phyloP scores from a whole-genome alignment of 352 stramenopile species.

The Thraustochytrium sp. region DNA sequence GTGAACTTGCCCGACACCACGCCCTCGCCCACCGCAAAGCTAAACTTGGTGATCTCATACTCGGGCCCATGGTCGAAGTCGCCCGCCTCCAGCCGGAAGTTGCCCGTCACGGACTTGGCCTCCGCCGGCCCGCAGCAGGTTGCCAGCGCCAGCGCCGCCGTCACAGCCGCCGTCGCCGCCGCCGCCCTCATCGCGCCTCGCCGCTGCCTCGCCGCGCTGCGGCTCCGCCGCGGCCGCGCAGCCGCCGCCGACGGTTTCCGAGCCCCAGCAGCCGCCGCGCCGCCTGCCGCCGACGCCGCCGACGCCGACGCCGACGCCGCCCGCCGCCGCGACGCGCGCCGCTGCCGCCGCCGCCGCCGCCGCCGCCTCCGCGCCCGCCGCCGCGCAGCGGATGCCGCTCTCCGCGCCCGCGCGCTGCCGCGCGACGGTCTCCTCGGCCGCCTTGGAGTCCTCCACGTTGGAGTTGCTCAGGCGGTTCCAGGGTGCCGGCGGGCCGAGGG shows the following conservation, averaged over 20 bases:
- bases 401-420: not conserved
- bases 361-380: too few relatives aligned
- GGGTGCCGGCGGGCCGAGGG: too few relatives aligned
- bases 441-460: too few relatives aligned
- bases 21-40: slow-evolving; percentile 41
- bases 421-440: not conserved
- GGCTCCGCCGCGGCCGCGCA: not conserved
- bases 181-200: too few relatives aligned
- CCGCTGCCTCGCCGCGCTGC: not conserved
- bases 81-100: slow-evolving; percentile 41
- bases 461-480: too few relatives aligned
- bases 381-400: too few relatives aligned
- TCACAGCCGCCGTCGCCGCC: not conserved
- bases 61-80: slow-evolving; percentile 41
- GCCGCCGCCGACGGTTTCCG: not conserved
- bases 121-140: not conserved
- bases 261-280: too few relatives aligned
- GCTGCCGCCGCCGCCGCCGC: too few relatives aligned
- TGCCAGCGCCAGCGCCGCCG: not conserved
- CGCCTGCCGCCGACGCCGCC: too few relatives aligned
- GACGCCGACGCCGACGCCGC: too few relatives aligned
- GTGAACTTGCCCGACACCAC: slow-evolving; percentile 18
- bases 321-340: too few relatives aligned
- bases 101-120: slow-evolving; percentile 35
- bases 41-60: slow-evolving; percentile 47